phyloP scores from a whole-genome alignment of 192 early-diverging fungal genomes.

The Funneliformis geosporum region DNA sequence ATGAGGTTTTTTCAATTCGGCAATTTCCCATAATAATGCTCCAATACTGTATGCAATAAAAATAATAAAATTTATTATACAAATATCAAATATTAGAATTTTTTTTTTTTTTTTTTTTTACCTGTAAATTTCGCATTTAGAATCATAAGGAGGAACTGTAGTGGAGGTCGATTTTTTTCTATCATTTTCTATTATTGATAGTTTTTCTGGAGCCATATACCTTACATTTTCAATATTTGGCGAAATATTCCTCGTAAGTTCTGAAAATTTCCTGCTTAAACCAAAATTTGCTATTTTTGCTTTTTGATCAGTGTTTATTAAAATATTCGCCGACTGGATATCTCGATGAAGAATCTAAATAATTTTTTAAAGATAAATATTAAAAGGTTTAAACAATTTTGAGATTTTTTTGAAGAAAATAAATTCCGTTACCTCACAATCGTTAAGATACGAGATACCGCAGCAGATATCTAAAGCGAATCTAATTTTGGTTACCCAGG shows the following conservation, averaged over 20 bases:
- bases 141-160: background rate
- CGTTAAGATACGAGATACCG: constrained; percentile 41
- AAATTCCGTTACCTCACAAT: background rate
- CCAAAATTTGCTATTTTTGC: constrained; percentile 2
- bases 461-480: constrained; percentile 41
- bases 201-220: constrained; percentile 9
- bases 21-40: constrained; percentile 19
- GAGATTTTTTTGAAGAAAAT: background rate
- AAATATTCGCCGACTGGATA: background rate
- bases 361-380: background rate
- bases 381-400: background rate
- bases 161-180: background rate
- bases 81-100: too few relatives aligned
- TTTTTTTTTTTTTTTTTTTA: background rate
- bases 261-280: background rate
- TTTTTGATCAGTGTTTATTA: background rate
- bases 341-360: background rate
- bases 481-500: constrained; percentile 32
- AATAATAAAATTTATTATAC: background rate
- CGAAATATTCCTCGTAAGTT: background rate
- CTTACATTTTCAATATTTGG: constrained; percentile 1
- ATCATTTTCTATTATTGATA: background rate
- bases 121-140: constrained; percentile 16
- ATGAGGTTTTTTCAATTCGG: background rate
- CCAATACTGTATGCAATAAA: constrained; percentile 14